phyloP scores from a whole-genome alignment of 2,329 filamentous ascomycete genomes.

The Neodidymelliopsis sp. region DNA sequence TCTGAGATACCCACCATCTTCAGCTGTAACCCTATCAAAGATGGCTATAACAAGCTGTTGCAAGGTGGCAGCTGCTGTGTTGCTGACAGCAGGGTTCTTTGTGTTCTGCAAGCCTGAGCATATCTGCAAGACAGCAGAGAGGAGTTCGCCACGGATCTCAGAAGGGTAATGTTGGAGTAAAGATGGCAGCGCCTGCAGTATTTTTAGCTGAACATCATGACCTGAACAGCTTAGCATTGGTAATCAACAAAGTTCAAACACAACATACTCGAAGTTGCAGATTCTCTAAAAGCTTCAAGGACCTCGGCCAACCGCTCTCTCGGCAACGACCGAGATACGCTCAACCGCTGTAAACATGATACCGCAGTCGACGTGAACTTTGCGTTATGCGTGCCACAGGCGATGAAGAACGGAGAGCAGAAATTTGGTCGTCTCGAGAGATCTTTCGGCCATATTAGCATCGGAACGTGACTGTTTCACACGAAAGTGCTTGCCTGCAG shows the following conservation, averaged over 20 bases:
- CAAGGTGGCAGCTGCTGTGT: conserved; percentile 93
- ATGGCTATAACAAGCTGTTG: conserved; percentile 92
- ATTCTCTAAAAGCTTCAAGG: conserved; percentile 85
- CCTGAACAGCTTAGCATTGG: conserved; percentile 49
- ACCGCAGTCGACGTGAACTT: conserved; percentile 90
- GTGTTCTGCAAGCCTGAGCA: conserved; percentile 90
- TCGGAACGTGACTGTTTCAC: not conserved
- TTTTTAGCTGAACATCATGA: conserved; percentile 93
- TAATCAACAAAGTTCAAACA: no score
- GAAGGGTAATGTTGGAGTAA: conserved; percentile 88
- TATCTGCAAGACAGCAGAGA: conserved; percentile 85
- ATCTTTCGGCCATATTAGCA: conserved; percentile 62
- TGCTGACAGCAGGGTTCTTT: conserved; percentile 93
- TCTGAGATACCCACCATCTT: conserved; percentile 68
- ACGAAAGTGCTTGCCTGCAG: conserved; percentile 63
- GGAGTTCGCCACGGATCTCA: conserved; percentile 79
- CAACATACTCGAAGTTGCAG: conserved; percentile 70
- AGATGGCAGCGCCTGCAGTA: conserved; percentile 88
- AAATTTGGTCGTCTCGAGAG: conserved; percentile 83
- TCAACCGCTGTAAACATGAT: conserved; percentile 86
- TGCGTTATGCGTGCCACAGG: conserved; percentile 86
- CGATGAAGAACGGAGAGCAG: conserved; percentile 91
- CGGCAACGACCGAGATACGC: conserved; percentile 81
- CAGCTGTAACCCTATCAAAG: conserved; percentile 86
- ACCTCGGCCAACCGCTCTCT: conserved; percentile 82